Base-by-base conservation (phyloP, 768 basidiomycete species). In the Amanita phalloides region DNA sequence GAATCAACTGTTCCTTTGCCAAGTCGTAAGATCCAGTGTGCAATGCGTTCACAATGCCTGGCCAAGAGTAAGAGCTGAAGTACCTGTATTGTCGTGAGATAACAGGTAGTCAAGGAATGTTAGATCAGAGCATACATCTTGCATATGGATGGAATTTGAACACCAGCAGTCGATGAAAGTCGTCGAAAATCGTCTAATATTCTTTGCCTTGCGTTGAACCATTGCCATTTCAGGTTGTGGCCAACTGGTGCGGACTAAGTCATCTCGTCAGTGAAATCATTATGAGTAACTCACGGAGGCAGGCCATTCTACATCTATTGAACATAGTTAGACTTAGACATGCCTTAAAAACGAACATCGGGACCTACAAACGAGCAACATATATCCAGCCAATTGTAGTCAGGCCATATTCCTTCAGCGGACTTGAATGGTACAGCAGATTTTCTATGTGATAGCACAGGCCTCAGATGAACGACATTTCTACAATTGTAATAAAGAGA, bases 271-370 rank as follows among this genome's bases (percentile, higher is more conserved):
- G 13, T 23, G 10, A 2, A 2, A n/a, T n/a, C 8, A 6, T 30
- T 20, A 42, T 13, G 13, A 20, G 52, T 42, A 5, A 69, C 75
- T 43, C 59, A 81, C 81, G 55, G 30, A 81, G 58, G 51, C 71
- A 74, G 6, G 81, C 56, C 7, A 69, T 66, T 54, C 69, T 66
- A 56, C 75, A 79, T 17, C 79, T 81, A 39, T 33, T 17, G 30
- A 49, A 42, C 32, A 57, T 52, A 11, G 6, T 21, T 47, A 11
- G 11, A 4, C 25, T 11, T n/a, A 17, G 9, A 30, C 3, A 21
- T 5, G 38, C 11, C 37, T 4, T 14, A 6, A 43, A 7, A 43
- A 20, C 25, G 9, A 23, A n/a, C 30, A n/a, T 28, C 39, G 17
- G 28, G 52, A 28, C 23, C 13, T 20, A 45, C 3, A 28, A 52